Evolutionary conservation across 1,284 basidiomycete species (phyloP).

Genomic region (Tilletia indica): DNA sequence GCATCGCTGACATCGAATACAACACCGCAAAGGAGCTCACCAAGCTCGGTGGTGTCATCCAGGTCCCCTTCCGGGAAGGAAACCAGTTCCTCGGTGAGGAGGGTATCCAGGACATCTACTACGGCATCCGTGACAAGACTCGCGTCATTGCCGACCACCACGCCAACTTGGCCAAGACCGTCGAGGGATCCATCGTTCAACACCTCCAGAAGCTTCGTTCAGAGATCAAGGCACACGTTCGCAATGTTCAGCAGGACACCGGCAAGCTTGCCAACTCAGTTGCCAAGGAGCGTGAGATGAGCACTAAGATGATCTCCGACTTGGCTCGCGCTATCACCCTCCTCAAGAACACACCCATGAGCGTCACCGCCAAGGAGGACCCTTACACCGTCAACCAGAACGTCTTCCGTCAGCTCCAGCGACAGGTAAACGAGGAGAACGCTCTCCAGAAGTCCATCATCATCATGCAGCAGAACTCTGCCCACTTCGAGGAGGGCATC

Average conservation of each 20-base stretch:
- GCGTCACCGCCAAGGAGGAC: slow-evolving; percentile 76
- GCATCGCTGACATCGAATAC: slow-evolving; percentile 63
- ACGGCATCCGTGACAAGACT: slow-evolving; percentile 84
- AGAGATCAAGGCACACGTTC: slow-evolving; percentile 97
- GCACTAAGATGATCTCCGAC: slow-evolving; percentile 81
- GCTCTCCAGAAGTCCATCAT: slow-evolving; percentile 97
- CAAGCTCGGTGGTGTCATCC: slow-evolving; percentile 93
- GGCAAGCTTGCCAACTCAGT: slow-evolving; percentile 90
- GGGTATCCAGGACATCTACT: slow-evolving; percentile 78
- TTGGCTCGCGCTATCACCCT: slow-evolving; percentile 81
- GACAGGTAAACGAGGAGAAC: slow-evolving; percentile 91
- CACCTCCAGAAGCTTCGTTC: slow-evolving; percentile 89
- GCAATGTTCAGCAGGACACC: slow-evolving; percentile 94
- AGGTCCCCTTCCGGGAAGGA: slow-evolving; percentile 91
- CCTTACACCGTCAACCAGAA: slow-evolving; percentile 77
- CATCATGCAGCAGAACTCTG: slow-evolving; percentile 96
- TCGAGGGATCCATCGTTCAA: slow-evolving; percentile 95
- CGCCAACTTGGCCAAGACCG: slow-evolving; percentile 90
- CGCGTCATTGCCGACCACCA: slow-evolving; percentile 92
- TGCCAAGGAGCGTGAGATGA: slow-evolving; percentile 88
- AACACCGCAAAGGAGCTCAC: slow-evolving; percentile 91
- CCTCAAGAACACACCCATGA: slow-evolving; percentile 93
- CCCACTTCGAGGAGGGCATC: slow-evolving; percentile 95
- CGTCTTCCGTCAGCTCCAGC: slow-evolving; percentile 83
- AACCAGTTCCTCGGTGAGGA: slow-evolving; percentile 62